Conservation (phyloP, 2,329 filamentous ascomycete species). For the Cladophialophora chaetospira region DNA sequence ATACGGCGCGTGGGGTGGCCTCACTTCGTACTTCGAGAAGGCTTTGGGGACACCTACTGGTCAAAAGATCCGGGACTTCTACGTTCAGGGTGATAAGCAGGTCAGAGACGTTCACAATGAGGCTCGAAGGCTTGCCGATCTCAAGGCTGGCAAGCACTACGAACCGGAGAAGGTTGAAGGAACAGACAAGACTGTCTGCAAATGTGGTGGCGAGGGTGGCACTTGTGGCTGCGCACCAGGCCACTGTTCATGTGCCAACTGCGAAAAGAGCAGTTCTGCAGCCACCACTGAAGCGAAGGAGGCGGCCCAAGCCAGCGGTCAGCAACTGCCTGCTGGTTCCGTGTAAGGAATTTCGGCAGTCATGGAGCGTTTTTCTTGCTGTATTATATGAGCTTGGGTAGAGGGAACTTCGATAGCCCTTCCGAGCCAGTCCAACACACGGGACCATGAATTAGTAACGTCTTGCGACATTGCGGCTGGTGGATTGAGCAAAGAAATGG, state of each 20-base stretch:
- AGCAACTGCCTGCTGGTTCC: conserved; percentile 29
- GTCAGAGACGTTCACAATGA: conserved; percentile 92
- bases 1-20: conserved; percentile 64
- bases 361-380: too few species aligned
- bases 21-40: conserved; percentile 93
- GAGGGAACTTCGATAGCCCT: too few species aligned
- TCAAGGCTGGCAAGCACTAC: conserved; percentile 66
- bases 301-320: conserved; percentile 32
- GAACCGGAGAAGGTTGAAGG: conserved; percentile 42
- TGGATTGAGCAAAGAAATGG: too few species aligned
- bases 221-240: conserved; percentile 42
- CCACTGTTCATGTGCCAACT: conserved; percentile 43
- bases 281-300: conserved; percentile 32
- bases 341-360: too few species aligned
- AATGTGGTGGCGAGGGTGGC: conserved; percentile 41
- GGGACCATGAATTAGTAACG: too few species aligned
- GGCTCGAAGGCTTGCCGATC: conserved; percentile 80
- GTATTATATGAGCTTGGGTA: too few species aligned
- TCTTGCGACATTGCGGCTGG: too few species aligned
- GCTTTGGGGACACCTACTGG: conserved; percentile 84
- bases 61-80: conserved; percentile 84
- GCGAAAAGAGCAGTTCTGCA: conserved; percentile 33
- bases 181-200: conserved; percentile 45
- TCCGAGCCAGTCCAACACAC: too few species aligned
- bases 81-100: conserved; percentile 80